A percentile compares a stretch with the other conserved stretches of the same genome.
Conservation (phyloP, 768 basidiomycete species). For the Trametes maxima region DNA sequence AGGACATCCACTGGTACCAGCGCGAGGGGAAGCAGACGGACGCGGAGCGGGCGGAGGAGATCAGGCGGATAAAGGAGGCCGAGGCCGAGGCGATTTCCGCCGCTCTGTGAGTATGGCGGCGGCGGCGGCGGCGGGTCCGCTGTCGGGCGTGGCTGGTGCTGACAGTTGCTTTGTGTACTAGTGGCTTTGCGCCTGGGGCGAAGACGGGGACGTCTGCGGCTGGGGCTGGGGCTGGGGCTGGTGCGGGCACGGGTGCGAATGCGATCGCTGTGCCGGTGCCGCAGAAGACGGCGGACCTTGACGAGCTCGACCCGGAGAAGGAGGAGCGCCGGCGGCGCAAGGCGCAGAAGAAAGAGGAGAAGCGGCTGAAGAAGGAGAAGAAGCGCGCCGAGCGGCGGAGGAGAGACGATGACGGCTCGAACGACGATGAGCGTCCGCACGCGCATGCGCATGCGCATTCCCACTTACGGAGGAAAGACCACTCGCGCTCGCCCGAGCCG, state of each 20-base stretch:
- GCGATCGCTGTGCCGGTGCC: slow-evolving; percentile 34
- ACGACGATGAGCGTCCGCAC: slow-evolving; percentile 10
- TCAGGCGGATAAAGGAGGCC: slow-evolving; percentile 78
- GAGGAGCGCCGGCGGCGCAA: slow-evolving; percentile 43
- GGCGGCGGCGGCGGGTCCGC: too few relatives aligned
- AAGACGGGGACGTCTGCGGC: too few relatives aligned
- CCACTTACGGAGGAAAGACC: slow-evolving; percentile 19
- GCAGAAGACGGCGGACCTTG: slow-evolving; percentile 11
- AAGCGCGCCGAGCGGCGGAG: slow-evolving; percentile 37
- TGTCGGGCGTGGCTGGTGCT: background rate
- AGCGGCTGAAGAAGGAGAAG: slow-evolving; percentile 50
- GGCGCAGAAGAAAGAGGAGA: slow-evolving; percentile 55
- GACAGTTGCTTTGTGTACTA: too few relatives aligned
- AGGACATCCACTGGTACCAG: slow-evolving; percentile 95
- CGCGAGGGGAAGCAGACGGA: slow-evolving; percentile 55
- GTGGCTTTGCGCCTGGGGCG: slow-evolving; percentile 75
- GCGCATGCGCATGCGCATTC: background rate
- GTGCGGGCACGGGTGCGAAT: slow-evolving; percentile 30
- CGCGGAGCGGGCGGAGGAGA: slow-evolving; percentile 66
- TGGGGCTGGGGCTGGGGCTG: slow-evolving; percentile 22
- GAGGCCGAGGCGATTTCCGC: slow-evolving; percentile 87
- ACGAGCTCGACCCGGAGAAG: slow-evolving; percentile 32
- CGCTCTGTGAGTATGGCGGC: slow-evolving; percentile 62
- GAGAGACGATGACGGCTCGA: slow-evolving; percentile 17
- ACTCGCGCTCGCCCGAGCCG: slow-evolving; percentile 25